Evolutionary conservation across 2,329 filamentous ascomycete species (phyloP).

Genomic region (Aspergillus viridinutans): DNA sequence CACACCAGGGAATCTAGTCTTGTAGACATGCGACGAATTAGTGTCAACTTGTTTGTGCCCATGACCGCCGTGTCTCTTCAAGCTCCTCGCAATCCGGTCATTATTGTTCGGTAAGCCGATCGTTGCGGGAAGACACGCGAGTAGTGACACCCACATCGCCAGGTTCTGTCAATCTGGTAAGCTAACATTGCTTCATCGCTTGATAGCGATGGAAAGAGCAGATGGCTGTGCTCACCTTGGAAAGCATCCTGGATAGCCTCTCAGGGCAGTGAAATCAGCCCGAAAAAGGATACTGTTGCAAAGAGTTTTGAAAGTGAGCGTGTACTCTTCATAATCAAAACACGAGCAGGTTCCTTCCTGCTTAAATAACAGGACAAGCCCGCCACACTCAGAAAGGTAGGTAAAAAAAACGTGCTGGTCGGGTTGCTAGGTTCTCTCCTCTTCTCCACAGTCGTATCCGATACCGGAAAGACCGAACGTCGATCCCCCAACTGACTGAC

Average conservation of each 20-base stretch:
- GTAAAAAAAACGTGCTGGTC: background rate
- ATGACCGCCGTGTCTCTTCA: conserved; percentile 17
- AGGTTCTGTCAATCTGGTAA: conserved; percentile 3
- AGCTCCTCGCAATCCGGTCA: conserved; percentile 16
- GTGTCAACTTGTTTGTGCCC: conserved; percentile 3
- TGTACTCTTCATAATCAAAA: background rate
- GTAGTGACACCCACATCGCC: conserved; percentile 5
- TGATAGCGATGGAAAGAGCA: too few relatives aligned
- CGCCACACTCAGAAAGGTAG: background rate
- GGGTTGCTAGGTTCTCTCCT: background rate
- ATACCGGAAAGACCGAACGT: conserved; percentile 2
- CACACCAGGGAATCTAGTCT: conserved; percentile 50
- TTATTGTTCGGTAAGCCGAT: background rate
- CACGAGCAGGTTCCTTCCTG: background rate
- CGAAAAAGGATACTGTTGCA: background rate
- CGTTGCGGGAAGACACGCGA: conserved; percentile 6
- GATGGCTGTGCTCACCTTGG: conserved; percentile 4
- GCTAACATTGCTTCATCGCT: background rate
- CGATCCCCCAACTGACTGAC: conserved; percentile 6
- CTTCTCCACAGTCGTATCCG: conserved; percentile 8
- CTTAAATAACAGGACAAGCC: background rate
- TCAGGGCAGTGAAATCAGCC: background rate
- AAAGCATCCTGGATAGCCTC: conserved; percentile 9
- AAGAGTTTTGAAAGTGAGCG: background rate
- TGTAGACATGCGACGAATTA: conserved; percentile 34